Percentiles rank a stretch among this genome's conserved stretches.
These are phyloP conservation scores for Verticillium tricorpus DNA, from an alignment of 2,329 filamentous ascomycete genomes.

Conservation along the genomic window DNA sequence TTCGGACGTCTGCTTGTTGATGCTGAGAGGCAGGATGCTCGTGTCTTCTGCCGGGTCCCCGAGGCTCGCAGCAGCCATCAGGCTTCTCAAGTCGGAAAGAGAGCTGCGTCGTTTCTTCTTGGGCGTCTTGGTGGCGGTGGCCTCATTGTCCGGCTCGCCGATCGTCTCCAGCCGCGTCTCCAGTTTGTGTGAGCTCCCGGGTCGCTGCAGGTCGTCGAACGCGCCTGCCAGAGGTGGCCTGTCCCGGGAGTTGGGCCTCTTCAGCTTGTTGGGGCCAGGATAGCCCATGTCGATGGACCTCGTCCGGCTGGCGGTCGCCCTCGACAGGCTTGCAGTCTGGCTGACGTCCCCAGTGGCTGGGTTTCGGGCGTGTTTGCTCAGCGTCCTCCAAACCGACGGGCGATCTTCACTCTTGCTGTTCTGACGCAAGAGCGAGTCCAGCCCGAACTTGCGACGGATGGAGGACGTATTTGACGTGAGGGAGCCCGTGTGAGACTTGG, in stretches of 20 bases:
- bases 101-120: slow-evolving; percentile 87
- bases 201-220: slow-evolving; percentile 55
- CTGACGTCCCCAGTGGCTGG: slow-evolving; percentile 54
- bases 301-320: slow-evolving; percentile 58
- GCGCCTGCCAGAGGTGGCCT: slow-evolving; percentile 57
- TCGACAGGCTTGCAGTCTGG: slow-evolving; percentile 58
- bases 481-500: slow-evolving; percentile 66
- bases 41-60: slow-evolving; percentile 32
- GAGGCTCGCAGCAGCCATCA: slow-evolving; percentile 59
- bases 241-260: slow-evolving; percentile 54
- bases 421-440: slow-evolving; percentile 70
- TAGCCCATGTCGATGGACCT: slow-evolving; percentile 67
- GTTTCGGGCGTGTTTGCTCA: slow-evolving; percentile 73
- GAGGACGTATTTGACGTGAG: slow-evolving; percentile 84
- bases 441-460: slow-evolving; percentile 76
- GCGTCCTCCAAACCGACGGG: slow-evolving; percentile 76
- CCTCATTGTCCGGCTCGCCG: slow-evolving; percentile 49
- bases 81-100: slow-evolving; percentile 73
- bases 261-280: slow-evolving; percentile 39
- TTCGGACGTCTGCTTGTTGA: slow-evolving; percentile 50
- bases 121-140: slow-evolving; percentile 31
- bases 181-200: slow-evolving; percentile 52
- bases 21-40: slow-evolving; percentile 42
- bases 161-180: slow-evolving; percentile 56
- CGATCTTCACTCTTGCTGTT: slow-evolving; percentile 74